These are phyloP conservation scores for Ganoderma lucidum DNA, from an alignment of 1,284 basidiomycete species.

Conservation along the genomic window DNA sequence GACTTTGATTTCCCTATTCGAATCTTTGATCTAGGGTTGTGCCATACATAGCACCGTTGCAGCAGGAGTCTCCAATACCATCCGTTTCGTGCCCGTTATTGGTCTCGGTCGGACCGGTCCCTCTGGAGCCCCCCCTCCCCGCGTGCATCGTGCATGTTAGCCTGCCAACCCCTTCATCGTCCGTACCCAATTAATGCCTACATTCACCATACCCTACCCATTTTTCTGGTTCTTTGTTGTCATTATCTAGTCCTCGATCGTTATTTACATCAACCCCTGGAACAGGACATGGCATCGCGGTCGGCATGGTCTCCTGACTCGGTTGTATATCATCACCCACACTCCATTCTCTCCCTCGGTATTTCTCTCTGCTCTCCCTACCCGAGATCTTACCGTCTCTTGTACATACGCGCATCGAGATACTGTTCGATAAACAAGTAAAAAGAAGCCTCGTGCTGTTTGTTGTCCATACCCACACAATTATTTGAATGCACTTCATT, in stretches of 20 bases:
- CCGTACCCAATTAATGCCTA: neutral
- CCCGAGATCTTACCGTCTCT: neutral
- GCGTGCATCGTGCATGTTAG: neutral
- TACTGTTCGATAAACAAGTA: constrained; percentile 15
- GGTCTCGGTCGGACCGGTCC: constrained; percentile 4
- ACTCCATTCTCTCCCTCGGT: neutral
- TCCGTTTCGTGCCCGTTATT: constrained; percentile 7
- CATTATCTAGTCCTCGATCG: neutral
- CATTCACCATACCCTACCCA: neutral
- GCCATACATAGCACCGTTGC: constrained; percentile 16
- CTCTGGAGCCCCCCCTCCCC: constrained; percentile 2
- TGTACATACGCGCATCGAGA: neutral
- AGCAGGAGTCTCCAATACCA: constrained; percentile 18
- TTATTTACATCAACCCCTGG: neutral
- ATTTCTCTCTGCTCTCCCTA: neutral
- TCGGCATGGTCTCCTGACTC: neutral
- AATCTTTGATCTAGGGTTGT: constrained; percentile 10
- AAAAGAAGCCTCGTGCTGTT: constrained; percentile 4
- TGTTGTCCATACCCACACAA: constrained; percentile 10
- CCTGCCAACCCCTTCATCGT: neutral
- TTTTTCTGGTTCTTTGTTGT: neutral
- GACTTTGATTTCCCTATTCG: constrained; percentile 3
- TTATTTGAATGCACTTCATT: constrained; percentile 9
- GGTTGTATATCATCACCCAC: neutral
- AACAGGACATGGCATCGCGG: neutral